Evolutionary conservation across 345 rosid genomes (phyloP).

Genomic region (Anacardium occidentale): DNA sequence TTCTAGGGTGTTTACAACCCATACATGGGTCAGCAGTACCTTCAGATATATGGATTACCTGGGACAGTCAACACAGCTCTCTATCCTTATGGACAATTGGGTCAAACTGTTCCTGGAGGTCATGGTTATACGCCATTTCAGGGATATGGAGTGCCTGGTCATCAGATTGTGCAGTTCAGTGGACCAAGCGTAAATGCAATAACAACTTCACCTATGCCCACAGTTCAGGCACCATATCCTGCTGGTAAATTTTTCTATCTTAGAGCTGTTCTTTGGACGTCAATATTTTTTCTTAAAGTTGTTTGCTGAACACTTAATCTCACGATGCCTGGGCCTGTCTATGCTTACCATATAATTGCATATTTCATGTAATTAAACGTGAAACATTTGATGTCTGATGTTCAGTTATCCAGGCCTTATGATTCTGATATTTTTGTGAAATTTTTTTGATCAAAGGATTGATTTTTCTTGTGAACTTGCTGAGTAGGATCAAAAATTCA

Average conservation of each 20-base stretch:
- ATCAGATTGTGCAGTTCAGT: constrained; percentile 65
- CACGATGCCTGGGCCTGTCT: neutral
- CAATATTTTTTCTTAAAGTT: neutral
- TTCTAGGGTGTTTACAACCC: constrained; percentile 69
- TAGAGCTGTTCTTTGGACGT: neutral
- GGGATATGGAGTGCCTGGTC: constrained; percentile 71
- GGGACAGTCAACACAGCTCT: constrained; percentile 57
- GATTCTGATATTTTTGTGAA: no score
- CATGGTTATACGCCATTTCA: constrained; percentile 69
- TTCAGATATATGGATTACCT: constrained; percentile 78
- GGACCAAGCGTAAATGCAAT: constrained; percentile 57
- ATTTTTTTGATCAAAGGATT: neutral
- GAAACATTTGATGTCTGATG: neutral
- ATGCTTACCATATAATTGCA: neutral
- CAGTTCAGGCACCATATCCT: constrained; percentile 72
- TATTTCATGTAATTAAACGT: neutral
- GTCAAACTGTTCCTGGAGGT: constrained; percentile 61
- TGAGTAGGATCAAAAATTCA: neutral
- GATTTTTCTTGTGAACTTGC: constrained; percentile 1
- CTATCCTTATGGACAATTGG: constrained; percentile 69
- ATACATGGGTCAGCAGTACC: constrained; percentile 73
- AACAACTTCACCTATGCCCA: constrained; percentile 59
- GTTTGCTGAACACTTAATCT: neutral
- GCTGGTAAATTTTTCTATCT: constrained; percentile 36
- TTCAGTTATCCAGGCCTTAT: neutral